Evolutionary conservation across 2,329 filamentous ascomycete genomes (phyloP), one percentile per base, ranked within the genome.

Genomic region (Alternaria novae-zelandiae): DNA sequence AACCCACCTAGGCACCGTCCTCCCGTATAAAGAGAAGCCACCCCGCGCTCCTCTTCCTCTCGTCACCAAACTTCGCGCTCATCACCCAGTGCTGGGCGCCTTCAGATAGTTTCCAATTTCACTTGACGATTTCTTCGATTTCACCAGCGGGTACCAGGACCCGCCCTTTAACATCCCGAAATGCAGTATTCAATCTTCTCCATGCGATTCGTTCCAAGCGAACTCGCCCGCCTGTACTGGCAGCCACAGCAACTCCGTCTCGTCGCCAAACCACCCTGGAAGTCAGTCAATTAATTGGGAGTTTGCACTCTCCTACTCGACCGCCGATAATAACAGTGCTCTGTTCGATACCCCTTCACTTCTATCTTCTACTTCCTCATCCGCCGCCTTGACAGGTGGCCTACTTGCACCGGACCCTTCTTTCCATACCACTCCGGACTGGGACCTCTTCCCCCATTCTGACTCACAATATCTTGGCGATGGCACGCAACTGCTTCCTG

Each of bases 41-140:
- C 65, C 65, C 58, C 58, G 51, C 70, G 50, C 55, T 49, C 57
- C 44, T 21, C 57, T 70, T 66, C 66, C 60, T 54, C 54, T 70
- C 73, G 55, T 70, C 69, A 74, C 54, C 70, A 66, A 67, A 69
- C 58, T 56, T 54, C 68, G 72, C 76, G 73, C 75, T 78, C 75
- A 70, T 70, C 72, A 76, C 75, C 71, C 74, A 56, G 73, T 74
- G 77, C 69, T 74, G 75, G 75, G 77, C 74, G 75, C 67, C 66
- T 70, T 74, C 69, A 59, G 47, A 59, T 69, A 65, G 67, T 69
- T 67, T 73, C 71, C 72, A 78, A 78, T 79, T 78, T 70, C 70
- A 63, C 71, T 75, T 78, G 77, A 79, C 65, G 75, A 78, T 32
- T 76, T 72, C 68, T 67, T 78, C 69, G 71, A 69, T 72, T 77